Evolutionary conservation across 768 basidiomycete species (phyloP).

Genomic region (Goffeauzyma gilvescens): DNA sequence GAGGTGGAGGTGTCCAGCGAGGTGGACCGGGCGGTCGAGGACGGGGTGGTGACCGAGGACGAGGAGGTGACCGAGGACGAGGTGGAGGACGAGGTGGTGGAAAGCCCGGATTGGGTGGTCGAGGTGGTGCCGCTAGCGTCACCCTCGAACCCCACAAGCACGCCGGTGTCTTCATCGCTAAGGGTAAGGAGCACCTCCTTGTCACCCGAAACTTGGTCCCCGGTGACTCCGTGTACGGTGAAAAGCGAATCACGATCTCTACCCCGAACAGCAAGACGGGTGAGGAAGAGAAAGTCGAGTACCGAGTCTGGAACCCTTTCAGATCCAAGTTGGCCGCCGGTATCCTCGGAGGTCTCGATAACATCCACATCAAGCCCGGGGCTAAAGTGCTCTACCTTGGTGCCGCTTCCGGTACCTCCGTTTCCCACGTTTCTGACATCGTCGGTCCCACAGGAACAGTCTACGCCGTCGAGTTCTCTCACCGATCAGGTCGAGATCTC

Average conservation of each 20-base stretch:
- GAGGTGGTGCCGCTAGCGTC: conserved; percentile 58
- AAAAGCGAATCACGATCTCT: conserved; percentile 81
- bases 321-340: conserved; percentile 90
- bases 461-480: conserved; percentile 96
- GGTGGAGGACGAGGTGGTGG: conserved; percentile 15
- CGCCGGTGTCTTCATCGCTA: conserved; percentile 80
- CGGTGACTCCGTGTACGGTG: conserved; percentile 93
- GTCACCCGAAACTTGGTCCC: conserved; percentile 97
- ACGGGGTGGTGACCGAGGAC: not conserved
- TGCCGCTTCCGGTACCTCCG: conserved; percentile 91
- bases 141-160: conserved; percentile 91
- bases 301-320: conserved; percentile 99
- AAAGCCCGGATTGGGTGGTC: too few species aligned
- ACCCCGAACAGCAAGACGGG: conserved; percentile 30
- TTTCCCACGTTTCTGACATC: conserved; percentile 96
- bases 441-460: conserved; percentile 94
- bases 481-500: conserved; percentile 85
- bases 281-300: conserved; percentile 64
- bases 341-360: conserved; percentile 81
- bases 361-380: conserved; percentile 81
- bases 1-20: conserved; percentile 9
- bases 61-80: conserved; percentile 11
- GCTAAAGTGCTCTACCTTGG: conserved; percentile 93
- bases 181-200: conserved; percentile 84
- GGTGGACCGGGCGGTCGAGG: conserved; percentile 1